A percentile compares a stretch with the other conserved stretches of the same genome.
Conservation (phyloP, 108 stramenopile genomes). For the Craspedostauros australis region DNA sequence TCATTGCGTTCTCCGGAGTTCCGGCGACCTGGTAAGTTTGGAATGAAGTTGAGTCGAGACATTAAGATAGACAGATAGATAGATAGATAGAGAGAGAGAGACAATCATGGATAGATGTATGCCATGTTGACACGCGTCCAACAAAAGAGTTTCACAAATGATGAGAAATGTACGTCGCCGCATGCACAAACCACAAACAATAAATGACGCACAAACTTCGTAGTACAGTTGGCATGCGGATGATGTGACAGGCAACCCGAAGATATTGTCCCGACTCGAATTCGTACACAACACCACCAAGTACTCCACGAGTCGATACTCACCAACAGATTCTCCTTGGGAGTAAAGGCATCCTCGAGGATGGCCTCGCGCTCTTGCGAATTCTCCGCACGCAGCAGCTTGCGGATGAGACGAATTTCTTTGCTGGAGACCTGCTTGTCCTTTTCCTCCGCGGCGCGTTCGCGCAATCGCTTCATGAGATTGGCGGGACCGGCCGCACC, state of each 20-base stretch:
- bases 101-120: background rate
- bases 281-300: too few relatives aligned
- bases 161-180: background rate
- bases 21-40: slow-evolving; percentile 47
- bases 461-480: slow-evolving; percentile 62
- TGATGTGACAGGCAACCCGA: too few relatives aligned
- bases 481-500: slow-evolving; percentile 71
- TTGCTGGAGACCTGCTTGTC: slow-evolving; percentile 71
- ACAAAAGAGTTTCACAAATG: background rate
- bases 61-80: too few relatives aligned
- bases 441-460: slow-evolving; percentile 70
- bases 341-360: slow-evolving; percentile 80
- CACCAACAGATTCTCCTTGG: slow-evolving; percentile 66
- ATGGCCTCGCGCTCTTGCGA: slow-evolving; percentile 52
- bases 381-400: slow-evolving; percentile 67
- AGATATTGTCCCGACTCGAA: too few relatives aligned
- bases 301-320: too few relatives aligned
- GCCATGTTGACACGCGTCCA: too few relatives aligned
- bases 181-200: too few relatives aligned
- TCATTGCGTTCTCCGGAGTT: slow-evolving; percentile 77
- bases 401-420: slow-evolving; percentile 73
- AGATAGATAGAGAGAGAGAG: too few relatives aligned
- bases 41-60: background rate
- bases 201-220: too few relatives aligned
- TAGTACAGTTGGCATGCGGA: too few relatives aligned